Evolutionary conservation across 441 rosid genomes (phyloP), one percentile per base, ranked within the genome.

Genomic region (Francoa sonchifolia): DNA sequence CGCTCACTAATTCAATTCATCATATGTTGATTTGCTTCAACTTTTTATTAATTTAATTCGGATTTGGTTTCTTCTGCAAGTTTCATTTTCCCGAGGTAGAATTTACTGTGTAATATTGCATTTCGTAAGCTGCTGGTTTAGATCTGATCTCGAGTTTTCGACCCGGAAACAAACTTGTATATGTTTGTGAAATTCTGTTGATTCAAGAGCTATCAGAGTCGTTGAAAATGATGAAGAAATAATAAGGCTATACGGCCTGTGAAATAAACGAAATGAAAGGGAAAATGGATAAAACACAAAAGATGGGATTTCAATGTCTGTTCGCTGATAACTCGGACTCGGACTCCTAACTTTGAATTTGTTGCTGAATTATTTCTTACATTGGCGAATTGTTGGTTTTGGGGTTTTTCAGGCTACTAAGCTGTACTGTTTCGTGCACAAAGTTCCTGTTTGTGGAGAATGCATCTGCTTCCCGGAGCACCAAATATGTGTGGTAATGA

Each of bases 401-500:
- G 50, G 8, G 56, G 44, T n/a, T n/a, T 62, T 62, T 29, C 80
- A 86, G 99, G 96, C 99, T 54, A 86, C 99, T 5, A 92, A 86
- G 66, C 54, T 92, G 19, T 92, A 92, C 61, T 92, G 99, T 65
- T 92, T 83, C 39, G 99, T 92, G 59, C 99, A 92, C 74, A 92
- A 92, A 68, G 94, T 80, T 48, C 96, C 99, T 29, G 95, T 92
- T 47, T 92, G 99, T 25, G 96, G 99, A 22, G 99, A 92, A 64
- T 92, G 99, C 61, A 66, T 92, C 49, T 86, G 94, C 65, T 87
- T 78, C 61, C 76, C 83, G 1, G 99, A 92, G 81, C 99, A 86
- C 65, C 88, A 73, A 59, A 76, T 75, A 48, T 92, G 99, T 9
- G 99, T 86, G 70, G 99, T 92, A 72, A 59, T 61, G 60, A 48